Evolutionary conservation across 2,329 filamentous ascomycete species (phyloP), one percentile per base, ranked within the genome.

Genomic region (Aspergillus candidus): DNA sequence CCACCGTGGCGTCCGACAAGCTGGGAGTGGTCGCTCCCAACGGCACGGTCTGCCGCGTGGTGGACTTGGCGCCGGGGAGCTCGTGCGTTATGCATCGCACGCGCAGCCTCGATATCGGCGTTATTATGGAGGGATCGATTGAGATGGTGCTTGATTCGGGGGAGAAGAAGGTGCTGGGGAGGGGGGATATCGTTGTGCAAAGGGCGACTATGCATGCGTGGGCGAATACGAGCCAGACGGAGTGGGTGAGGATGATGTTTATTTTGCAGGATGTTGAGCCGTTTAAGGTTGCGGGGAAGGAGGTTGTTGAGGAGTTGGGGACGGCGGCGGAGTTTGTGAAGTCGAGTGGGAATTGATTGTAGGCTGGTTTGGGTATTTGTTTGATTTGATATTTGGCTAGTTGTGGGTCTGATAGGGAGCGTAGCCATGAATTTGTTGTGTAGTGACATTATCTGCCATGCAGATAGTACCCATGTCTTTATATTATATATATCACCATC

Each of bases 171-270:
- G 44, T 65, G 17, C 63, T 80, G 68, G 61, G 64, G 37, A 62
- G 68, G 10, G 77, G 77, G 3, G 77, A 80, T 53, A 61, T 79
- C n/a, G 72, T 72, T 8, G 72, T 80, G 14, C 76, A 80, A 60
- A 64, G 78, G 33, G 75, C 70, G 1, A 78, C 76, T 3, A 75
- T 72, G 63, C 77, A 80, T 57, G 69, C 69, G 18, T 79, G 76
- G 76, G 58, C 65, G 38, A 79, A 79, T 46, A 57, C 63, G 12
- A 73, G 68, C 47, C 49, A 60, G 37, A 73, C 68, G 11, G 68
- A 71, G 38, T 76, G 74, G 74, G 64, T 71, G 12, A 58, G 74
- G 11, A 69, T 76, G 61, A 60, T 59, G 60, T 73, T 59, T 46
- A 52, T 64, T 4, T 37, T 64, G 42, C 61, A 62, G 51, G 56